phyloP scores from a whole-genome alignment of 2,329 filamentous ascomycete genomes.

The Fusarium sarcochroum region DNA sequence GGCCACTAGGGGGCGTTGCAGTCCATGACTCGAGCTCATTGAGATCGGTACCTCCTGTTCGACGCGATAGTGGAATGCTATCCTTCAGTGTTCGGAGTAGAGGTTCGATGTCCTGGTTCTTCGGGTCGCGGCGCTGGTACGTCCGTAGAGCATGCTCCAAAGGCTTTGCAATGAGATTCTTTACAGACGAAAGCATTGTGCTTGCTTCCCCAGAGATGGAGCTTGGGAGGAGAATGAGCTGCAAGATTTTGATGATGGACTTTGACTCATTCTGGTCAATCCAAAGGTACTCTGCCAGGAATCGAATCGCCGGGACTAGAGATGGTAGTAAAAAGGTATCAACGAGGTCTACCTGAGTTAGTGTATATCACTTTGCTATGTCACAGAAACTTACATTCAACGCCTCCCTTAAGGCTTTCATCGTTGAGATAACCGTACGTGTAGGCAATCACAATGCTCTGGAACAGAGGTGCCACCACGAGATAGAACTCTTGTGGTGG shows the following conservation, averaged over 20 bases:
- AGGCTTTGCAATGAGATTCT: conserved; percentile 78
- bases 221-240: conserved; percentile 78
- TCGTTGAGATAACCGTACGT: conserved; percentile 75
- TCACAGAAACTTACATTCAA: conserved; percentile 74
- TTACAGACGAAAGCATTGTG: conserved; percentile 77
- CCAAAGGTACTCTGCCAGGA: conserved; percentile 79
- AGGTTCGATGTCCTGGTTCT: conserved; percentile 77
- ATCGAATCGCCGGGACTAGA: conserved; percentile 79
- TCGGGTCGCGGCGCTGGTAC: conserved; percentile 76
- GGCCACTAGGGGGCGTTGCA: conserved; percentile 66
- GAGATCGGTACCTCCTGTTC: conserved; percentile 73
- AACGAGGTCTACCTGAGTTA: conserved; percentile 71
- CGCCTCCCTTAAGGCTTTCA: conserved; percentile 78
- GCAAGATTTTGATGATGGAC: conserved; percentile 78
- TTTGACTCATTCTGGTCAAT: conserved; percentile 75
- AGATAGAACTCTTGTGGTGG: conserved; percentile 87
- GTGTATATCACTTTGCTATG: background rate
- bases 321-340: conserved; percentile 87
- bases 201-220: conserved; percentile 80
- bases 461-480: conserved; percentile 81
- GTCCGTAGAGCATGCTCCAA: conserved; percentile 76
- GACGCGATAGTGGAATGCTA: conserved; percentile 69
- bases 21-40: conserved; percentile 80
- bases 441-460: conserved; percentile 80
- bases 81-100: conserved; percentile 76